These are phyloP conservation scores for Zygotorulaspora mrakii DNA, from an alignment of 1,139 yeast genomes.

Conservation along the genomic window DNA sequence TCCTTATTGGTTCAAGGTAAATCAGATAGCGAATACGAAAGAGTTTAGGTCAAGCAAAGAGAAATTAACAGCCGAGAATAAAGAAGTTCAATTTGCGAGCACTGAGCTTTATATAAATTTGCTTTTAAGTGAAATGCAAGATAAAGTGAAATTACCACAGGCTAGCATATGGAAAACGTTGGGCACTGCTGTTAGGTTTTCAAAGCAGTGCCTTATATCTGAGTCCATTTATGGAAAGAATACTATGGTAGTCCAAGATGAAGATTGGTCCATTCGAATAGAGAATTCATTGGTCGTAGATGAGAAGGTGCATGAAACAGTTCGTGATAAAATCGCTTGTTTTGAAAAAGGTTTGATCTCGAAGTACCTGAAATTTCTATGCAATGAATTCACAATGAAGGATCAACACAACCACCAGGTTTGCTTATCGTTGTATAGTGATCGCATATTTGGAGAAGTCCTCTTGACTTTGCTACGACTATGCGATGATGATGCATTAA, in stretches of 20 bases:
- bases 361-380: slow-evolving; percentile 32
- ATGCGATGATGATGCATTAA: slow-evolving; percentile 30
- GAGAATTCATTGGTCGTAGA: slow-evolving; percentile 73
- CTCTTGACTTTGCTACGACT: slow-evolving; percentile 32
- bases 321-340: slow-evolving; percentile 33
- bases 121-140: slow-evolving; percentile 35
- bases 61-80: slow-evolving; percentile 40
- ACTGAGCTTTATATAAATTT: slow-evolving; percentile 40
- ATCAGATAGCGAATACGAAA: slow-evolving; percentile 42
- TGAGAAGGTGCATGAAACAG: slow-evolving; percentile 44
- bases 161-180: slow-evolving; percentile 39
- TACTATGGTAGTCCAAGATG: slow-evolving; percentile 64
- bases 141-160: slow-evolving; percentile 21
- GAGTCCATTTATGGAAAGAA: slow-evolving; percentile 50
- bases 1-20: slow-evolving; percentile 54
- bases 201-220: slow-evolving; percentile 57
- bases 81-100: slow-evolving; percentile 44
- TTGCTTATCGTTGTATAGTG: slow-evolving; percentile 20
- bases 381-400: slow-evolving; percentile 40
- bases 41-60: slow-evolving; percentile 47
- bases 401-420: slow-evolving; percentile 15
- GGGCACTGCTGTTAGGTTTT: slow-evolving; percentile 46
- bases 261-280: slow-evolving; percentile 68
- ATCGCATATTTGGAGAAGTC: slow-evolving; percentile 31
- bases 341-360: slow-evolving; percentile 21